Base-by-base conservation (phyloP, 208 protist species). In the Leishmania turanica region DNA sequence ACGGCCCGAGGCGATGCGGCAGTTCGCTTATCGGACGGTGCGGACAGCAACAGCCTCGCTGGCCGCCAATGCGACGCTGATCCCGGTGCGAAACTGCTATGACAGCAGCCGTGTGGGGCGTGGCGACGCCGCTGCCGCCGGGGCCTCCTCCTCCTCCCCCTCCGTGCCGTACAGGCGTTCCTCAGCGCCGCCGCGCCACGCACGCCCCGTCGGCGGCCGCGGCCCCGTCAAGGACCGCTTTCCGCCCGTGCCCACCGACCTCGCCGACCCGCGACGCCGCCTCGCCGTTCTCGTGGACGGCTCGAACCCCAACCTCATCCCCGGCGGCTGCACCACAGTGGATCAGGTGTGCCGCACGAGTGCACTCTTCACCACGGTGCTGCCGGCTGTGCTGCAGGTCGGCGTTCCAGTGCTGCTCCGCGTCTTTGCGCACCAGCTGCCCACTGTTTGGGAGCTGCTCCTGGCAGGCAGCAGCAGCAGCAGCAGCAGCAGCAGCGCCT, bases 201-300 rank as follows among this genome's bases (percentile, higher is more conserved):
- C 60, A 60, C 77, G 34, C 24, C 77, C 47, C 34, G 37, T 60
- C 21, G 65, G 60, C 21, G 40, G 54, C 21, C 80, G 84, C 17
- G 92, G 91, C 6, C 90, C 92, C 19, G 74, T 91, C 40, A 97
- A 97, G 79, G 94, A 97, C 79, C 92, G 94, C 65, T 88, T 92
- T 58, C 92, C 92, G 15, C 91, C 92, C 1, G 65, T 92, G 73
- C 56, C 86, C 9, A 88, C 88, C 2, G 87, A 96, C 79, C 87
- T 94, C 37, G 83, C 81, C 27, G 92, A 97, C 79, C 91, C 94
- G 24, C 88, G 92, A 3, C 88, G 94, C 19, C 90, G 92, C 19
- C 87, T 97, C 9, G 94, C 94, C 9, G 77, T 97, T 15, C 84
- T 97, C 27, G 82, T 97, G 53, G 94, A 97, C 74, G 91, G 88